These are phyloP conservation scores for Claviceps monticola DNA, from an alignment of 2,329 filamentous ascomycete species.

Conservation along the genomic window DNA sequence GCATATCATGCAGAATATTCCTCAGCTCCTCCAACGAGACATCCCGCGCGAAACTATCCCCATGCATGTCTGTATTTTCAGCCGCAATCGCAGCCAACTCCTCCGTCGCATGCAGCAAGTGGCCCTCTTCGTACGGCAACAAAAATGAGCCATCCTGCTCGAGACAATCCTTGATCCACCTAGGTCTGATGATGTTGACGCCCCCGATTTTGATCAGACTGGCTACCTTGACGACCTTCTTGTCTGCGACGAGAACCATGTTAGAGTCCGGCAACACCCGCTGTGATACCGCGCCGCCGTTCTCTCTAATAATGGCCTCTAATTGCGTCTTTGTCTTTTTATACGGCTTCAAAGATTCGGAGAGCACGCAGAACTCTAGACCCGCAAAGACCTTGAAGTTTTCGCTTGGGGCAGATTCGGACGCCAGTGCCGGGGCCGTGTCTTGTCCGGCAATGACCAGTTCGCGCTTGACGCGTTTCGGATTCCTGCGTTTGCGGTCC, in stretches of 20 bases:
- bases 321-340: conserved; percentile 69
- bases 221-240: conserved; percentile 67
- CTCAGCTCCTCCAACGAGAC: conserved; percentile 49
- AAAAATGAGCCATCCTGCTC: conserved; percentile 43
- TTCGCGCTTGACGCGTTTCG: conserved; percentile 54
- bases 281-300: conserved; percentile 71
- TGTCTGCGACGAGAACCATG: conserved; percentile 67
- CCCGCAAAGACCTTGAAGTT: conserved; percentile 58
- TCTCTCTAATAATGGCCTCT: conserved; percentile 66
- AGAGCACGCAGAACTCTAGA: conserved; percentile 71
- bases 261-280: conserved; percentile 46
- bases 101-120: conserved; percentile 58
- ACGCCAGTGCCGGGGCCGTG: conserved; percentile 11
- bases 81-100: conserved; percentile 39
- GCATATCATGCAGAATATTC: conserved; percentile 34
- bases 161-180: conserved; percentile 76
- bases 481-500: conserved; percentile 39
- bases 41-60: conserved; percentile 73
- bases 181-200: conserved; percentile 60
- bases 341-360: conserved; percentile 52
- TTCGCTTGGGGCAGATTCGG: conserved; percentile 14
- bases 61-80: conserved; percentile 57
- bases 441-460: conserved; percentile 60
- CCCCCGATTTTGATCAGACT: conserved; percentile 62
- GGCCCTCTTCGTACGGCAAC: conserved; percentile 45